These are phyloP conservation scores for Tricholoma matsutake DNA, from an alignment of 768 basidiomycete genomes.

Conservation along the genomic window DNA sequence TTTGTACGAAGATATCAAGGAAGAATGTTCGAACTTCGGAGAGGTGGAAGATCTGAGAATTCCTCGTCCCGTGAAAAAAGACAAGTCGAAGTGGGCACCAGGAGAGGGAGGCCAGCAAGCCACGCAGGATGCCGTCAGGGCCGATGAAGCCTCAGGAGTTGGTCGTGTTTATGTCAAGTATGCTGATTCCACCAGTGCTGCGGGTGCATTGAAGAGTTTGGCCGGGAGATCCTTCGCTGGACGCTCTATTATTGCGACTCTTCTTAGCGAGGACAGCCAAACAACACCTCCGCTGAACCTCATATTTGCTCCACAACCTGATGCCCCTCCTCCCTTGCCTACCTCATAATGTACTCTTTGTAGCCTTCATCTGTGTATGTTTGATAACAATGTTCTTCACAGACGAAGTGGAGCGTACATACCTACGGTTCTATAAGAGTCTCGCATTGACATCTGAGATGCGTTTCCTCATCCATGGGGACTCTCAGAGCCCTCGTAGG, in stretches of 20 bases:
- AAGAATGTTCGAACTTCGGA: constrained; percentile 83
- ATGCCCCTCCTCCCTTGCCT: constrained; percentile 77
- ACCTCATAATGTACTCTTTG: constrained; percentile 24
- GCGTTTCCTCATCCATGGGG: too few relatives aligned
- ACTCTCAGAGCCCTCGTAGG: too few relatives aligned
- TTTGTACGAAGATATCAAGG: constrained; percentile 90
- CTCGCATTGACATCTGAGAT: too few relatives aligned
- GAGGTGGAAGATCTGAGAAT: constrained; percentile 81
- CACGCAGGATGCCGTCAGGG: constrained; percentile 62
- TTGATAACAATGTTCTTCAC: not conserved
- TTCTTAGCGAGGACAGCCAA: constrained; percentile 80
- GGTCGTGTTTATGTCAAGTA: constrained; percentile 97
- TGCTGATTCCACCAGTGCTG: constrained; percentile 54
- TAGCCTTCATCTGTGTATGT: not conserved
- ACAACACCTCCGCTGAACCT: constrained; percentile 79
- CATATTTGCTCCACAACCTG: constrained; percentile 83
- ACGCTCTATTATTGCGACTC: constrained; percentile 81
- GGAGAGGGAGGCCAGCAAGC: constrained; percentile 60
- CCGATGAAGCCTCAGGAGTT: constrained; percentile 89
- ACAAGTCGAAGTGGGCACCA: constrained; percentile 72
- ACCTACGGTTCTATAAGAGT: too few relatives aligned
- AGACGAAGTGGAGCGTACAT: not conserved
- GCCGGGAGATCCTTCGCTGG: constrained; percentile 90
- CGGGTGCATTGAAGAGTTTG: constrained; percentile 74
- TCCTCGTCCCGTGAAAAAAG: constrained; percentile 85